Evolutionary conservation across 2,329 filamentous ascomycete species (phyloP), one percentile per base, ranked within the genome.

Genomic region (Sarocladiaceae sp.): DNA sequence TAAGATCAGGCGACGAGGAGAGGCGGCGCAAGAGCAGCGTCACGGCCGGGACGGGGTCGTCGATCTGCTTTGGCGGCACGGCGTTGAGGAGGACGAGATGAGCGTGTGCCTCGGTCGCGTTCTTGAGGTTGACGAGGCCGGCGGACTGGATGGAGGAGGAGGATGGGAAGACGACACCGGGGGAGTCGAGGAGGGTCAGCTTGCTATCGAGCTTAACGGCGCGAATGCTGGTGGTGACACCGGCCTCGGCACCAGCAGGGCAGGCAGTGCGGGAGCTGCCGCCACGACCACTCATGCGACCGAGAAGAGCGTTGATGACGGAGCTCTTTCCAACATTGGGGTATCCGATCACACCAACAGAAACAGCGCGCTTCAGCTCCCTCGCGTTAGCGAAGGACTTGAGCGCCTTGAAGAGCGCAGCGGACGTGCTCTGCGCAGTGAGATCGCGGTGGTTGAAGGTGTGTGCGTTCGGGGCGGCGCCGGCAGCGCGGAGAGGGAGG

Each of bases 291-390:
- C 83, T 80, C 54, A 95, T 72, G 29, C 88, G 80, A 29, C 85
- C 82, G 16, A 88, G 84, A 45, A 96, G 80, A 13, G 89, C 87
- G 64, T 96, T 96, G 74, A 96, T 95, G 57, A 96, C 88, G 42
- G 89, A 95, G 21, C 88, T 95, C 72, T 96, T 96, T 61, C 90
- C 90, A 48, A 95, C 90, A 62, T 96, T 96, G 56, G 90, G 90
- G 64, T 95, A 96, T 21, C 90, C 90, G 55, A 96, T 94, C 50
- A 96, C 87, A 52, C 90, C 90, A 48, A 96, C 90, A 16, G 87
- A 90, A 56, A 95, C 81, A 44, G 89, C 84, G 45, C 90, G 84
- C 74, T 95, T 95, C 53, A 96, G 72, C 61, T 94, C 83, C 56
- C 86, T 85, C 48, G 78, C 78, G 47, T 87, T 83, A 9, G 90